phyloP scores from a whole-genome alignment of 805 yeast species.

The Ogataea neopini region DNA sequence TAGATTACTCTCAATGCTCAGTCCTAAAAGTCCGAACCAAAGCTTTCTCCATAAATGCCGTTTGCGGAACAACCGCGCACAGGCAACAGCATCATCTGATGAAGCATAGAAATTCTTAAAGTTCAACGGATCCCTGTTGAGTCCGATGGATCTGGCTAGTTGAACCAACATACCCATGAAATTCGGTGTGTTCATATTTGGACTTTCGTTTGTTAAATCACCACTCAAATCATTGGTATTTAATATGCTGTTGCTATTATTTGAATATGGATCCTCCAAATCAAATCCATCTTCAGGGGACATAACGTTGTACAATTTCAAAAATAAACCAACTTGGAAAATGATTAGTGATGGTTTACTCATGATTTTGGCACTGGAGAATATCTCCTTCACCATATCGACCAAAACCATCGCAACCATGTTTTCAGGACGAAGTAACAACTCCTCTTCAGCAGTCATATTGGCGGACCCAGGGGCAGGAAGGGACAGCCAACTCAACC shows the following conservation, averaged over 20 bases:
- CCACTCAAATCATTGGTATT: conserved; percentile 38
- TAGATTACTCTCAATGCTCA: conserved; percentile 37
- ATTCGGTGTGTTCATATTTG: conserved; percentile 38
- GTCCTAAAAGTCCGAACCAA: conserved; percentile 38
- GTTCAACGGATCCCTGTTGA: conserved; percentile 49
- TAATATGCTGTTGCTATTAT: conserved; percentile 22
- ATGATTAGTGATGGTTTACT: conserved; percentile 48
- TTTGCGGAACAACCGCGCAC: conserved; percentile 34
- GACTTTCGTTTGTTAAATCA: conserved; percentile 36
- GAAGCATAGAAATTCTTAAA: conserved; percentile 37
- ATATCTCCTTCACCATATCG: conserved; percentile 47
- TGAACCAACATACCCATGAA: conserved; percentile 40
- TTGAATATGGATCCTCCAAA: conserved; percentile 42
- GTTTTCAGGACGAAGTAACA: conserved; percentile 42
- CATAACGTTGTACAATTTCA: conserved; percentile 54
- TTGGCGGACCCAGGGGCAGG: conserved; percentile 41
- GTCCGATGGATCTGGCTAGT: conserved; percentile 47
- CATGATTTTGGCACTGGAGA: conserved; percentile 43
- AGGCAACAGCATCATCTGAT: conserved; percentile 31
- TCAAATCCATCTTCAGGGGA: conserved; percentile 59
- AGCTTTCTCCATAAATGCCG: conserved; percentile 43
- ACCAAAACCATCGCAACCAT: conserved; percentile 42
- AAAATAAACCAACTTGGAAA: conserved; percentile 59
- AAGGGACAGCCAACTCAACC: conserved; percentile 57
- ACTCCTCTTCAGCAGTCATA: conserved; percentile 31